These are phyloP conservation scores for Cladophialophora exuberans DNA, from an alignment of 2,329 filamentous ascomycete species.

Conservation along the genomic window DNA sequence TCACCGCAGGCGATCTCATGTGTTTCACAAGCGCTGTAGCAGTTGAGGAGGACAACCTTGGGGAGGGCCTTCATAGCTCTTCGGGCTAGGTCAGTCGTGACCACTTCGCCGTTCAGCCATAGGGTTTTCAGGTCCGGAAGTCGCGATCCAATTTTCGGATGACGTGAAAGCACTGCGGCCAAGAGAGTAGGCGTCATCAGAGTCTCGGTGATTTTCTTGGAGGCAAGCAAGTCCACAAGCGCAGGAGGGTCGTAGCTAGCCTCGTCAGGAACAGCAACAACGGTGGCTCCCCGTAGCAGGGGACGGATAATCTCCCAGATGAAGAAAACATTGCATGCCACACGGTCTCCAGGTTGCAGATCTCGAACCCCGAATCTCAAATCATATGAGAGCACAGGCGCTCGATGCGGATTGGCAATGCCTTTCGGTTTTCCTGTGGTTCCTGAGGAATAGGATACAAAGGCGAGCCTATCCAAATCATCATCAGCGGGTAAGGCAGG, in stretches of 20 bases:
- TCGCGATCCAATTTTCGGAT: constrained; percentile 65
- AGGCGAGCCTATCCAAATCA: constrained; percentile 74
- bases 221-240: constrained; percentile 70
- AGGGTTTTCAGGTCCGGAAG: constrained; percentile 70
- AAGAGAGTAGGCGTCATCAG: constrained; percentile 82
- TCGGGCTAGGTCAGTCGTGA: constrained; percentile 74
- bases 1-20: constrained; percentile 80
- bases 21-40: constrained; percentile 81
- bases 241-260: constrained; percentile 76
- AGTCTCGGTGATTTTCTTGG: constrained; percentile 73
- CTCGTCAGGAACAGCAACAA: constrained; percentile 74
- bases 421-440: constrained; percentile 81
- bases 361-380: constrained; percentile 72
- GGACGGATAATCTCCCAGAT: constrained; percentile 83
- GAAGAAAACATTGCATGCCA: constrained; percentile 88
- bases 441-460: constrained; percentile 80
- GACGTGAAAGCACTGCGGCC: constrained; percentile 71
- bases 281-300: constrained; percentile 73
- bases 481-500: constrained; percentile 62
- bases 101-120: constrained; percentile 83
- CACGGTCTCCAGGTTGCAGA: constrained; percentile 70
- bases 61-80: constrained; percentile 70
- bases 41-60: constrained; percentile 71
- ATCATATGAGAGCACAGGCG: constrained; percentile 73
- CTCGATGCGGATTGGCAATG: constrained; percentile 77